Base-by-base conservation (phyloP, 805 yeast species). In the Saturnispora quitensis region DNA sequence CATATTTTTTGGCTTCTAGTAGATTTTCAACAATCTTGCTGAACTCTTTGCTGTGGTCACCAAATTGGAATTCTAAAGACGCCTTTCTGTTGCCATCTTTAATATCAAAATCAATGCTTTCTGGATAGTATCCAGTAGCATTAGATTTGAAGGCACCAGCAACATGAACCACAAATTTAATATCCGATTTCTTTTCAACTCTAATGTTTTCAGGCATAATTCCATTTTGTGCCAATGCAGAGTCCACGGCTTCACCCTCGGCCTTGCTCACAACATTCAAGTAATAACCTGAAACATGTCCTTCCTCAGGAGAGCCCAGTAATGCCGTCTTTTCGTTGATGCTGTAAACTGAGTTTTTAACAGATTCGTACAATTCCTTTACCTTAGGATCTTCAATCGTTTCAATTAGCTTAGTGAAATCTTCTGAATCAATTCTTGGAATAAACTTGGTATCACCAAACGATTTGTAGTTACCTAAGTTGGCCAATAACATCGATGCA, bases 401-500 rank as follows among this genome's bases (percentile, higher is more conserved):
- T 34, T 65, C 65, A n/a, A 77, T 73, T 31, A 86, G 68, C 24
- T 68, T 57, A 52, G 70, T 75, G 58, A 88, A 81, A 6, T 73
- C 73, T 0, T 66, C 75, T 33, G 58, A 61, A 0, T 74, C 52
- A 40, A 87, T 60, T 48, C 79, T 70, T 40, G 97, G 97, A 56
- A 89, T 74, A 62, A 89, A 89, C 67, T 89, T 89, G 59, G 80
- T 79, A 68, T 89, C 96, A 58, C 97, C 97, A 65, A 89, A 89
- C 1, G 93, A 84, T 68, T 84, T 89, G 69, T 78, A 86, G 62
- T 86, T 86, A 58, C 93, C 93, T 65, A 82, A 72, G 66, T 86
- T 86, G 38, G 82, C 72, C 55, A 86, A 70, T 61, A 86, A 81
- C 70, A 86, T 91, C 40, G 89, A 84, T 31, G 82, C 84, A 65